Base-by-base conservation (phyloP, 2,329 filamentous ascomycete genomes). In the Myriosclerotinia scirpicola region DNA sequence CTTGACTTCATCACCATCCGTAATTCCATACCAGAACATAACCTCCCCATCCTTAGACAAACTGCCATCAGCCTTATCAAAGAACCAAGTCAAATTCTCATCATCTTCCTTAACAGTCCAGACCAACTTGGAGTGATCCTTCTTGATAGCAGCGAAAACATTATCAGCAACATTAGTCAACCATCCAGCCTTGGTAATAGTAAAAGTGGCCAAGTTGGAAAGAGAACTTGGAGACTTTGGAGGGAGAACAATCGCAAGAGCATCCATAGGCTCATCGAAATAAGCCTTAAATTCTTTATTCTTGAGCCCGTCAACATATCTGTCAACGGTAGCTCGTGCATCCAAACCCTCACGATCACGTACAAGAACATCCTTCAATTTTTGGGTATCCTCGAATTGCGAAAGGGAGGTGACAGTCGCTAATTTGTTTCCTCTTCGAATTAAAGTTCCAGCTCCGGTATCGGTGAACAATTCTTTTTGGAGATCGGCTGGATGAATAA, bases 61-160 rank as follows among this genome's bases (percentile, higher is more conserved):
- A 79, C 92, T 97, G 66, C 95, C 94, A 73, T 97, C 93, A 12
- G 94, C 90, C 84, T 97, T 97, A 79, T 97, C 93, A 73, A 96
- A 96, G 83, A 98, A 97, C 95, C 94, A 98, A 14, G 92, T 93
- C 74, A 98, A 83, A 78, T 98, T 97, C 84, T 98, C 94, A 74
- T 98, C 93, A 72, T 96, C 90, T 75, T 93, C 90, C 81, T 91
- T 94, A 68, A 97, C 94, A n/a, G 93, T 96, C 94, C 93, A 99
- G 70, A 92, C 90, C 71, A 98, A 84, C 80, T 90, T 92, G 65
- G 93, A 88, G 78, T 93, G 90, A 76, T 97, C 94, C 79, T 96
- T 96, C 84, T 94, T 96, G 78, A 98, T 91, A 69, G 91, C 90
- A 70, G 90, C 87, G 78, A 98, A 97, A 67, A 98, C 91, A 75